Evolutionary conservation across 73 alveolate species (phyloP).

Genomic region (Tetrahymena malaccensis): DNA sequence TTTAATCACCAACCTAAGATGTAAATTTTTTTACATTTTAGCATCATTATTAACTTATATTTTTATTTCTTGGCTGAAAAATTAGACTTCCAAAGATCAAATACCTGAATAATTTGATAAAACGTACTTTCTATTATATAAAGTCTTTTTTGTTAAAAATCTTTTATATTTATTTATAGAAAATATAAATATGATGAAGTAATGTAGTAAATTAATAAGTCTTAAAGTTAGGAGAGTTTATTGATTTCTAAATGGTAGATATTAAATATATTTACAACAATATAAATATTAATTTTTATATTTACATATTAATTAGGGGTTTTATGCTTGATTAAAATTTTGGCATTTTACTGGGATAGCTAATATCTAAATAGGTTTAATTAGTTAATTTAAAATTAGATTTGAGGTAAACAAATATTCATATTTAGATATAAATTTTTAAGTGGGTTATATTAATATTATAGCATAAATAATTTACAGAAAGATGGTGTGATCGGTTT

Average conservation of each 20-base stretch:
- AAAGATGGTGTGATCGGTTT: neutral
- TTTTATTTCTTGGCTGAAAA: too few relatives aligned
- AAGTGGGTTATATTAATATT: too few relatives aligned
- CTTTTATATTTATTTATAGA: neutral
- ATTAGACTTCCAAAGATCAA: neutral
- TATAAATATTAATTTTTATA: too few relatives aligned
- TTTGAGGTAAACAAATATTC: neutral
- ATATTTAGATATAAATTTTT: too few relatives aligned
- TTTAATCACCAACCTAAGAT: neutral
- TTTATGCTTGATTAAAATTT: neutral
- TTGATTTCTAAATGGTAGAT: neutral
- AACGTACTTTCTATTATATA: neutral
- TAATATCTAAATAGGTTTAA: neutral
- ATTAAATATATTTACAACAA: too few relatives aligned
- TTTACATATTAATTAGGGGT: neutral
- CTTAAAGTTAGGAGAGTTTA: neutral
- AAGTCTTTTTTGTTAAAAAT: too few relatives aligned
- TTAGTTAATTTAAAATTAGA: neutral
- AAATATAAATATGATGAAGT: too few relatives aligned
- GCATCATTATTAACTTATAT: neutral
- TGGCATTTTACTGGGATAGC: neutral
- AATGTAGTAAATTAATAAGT: too few relatives aligned
- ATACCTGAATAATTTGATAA: neutral
- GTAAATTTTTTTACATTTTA: neutral
- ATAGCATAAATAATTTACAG: neutral